Base-by-base conservation (phyloP, 2,329 filamentous ascomycete genomes). In the Penicillium sp. region DNA sequence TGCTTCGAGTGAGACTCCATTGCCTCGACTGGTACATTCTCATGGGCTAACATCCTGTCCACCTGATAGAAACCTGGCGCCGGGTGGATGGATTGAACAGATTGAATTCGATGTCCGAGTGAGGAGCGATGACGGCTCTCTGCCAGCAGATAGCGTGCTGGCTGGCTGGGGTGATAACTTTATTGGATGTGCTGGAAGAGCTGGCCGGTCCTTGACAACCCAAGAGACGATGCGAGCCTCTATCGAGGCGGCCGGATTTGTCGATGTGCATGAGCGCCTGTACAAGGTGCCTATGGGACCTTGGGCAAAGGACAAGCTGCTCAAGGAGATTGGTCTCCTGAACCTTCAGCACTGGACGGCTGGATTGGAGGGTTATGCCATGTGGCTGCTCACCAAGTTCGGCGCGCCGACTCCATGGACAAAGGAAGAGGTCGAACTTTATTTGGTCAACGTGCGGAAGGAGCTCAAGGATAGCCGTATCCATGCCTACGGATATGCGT, bases 351-450 rank as follows among this genome's bases (percentile, higher is more conserved):
- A 57, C 35, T 57, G 55, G 46, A 26, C 33, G 26, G 22, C 55
- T 16, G 55, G 55, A 16, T 26, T 57, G 46, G 55, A 57, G 14
- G 55, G 55, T 2, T 52, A 52, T 30, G 38, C 35, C 11, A 57
- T 55, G 35, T 55, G 57, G 57, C 26, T 59, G n/a, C 52, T 59
- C 13, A 59, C 57, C 7, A 59, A 59, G 37, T 59, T 59, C 38
- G 57, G 57, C 10, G 43, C 43, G 6, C 57, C 57, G 19, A 2
- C 8, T 54, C 58, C 58, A 7, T 60, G 46, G 45, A 60, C 45
- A 2, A 45, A 43, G 19, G 58, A 60, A n/a, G 52, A 56, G 30
- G 52, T 60, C 10, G 52, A 56, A 33, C 10, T 60, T 8, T 60
- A 60, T 37, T 14, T 60, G 38, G 52, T 53, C 8, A 56, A 56